Conservation (phyloP, 257 asterid genomes). For the Solanum etuberosum region DNA sequence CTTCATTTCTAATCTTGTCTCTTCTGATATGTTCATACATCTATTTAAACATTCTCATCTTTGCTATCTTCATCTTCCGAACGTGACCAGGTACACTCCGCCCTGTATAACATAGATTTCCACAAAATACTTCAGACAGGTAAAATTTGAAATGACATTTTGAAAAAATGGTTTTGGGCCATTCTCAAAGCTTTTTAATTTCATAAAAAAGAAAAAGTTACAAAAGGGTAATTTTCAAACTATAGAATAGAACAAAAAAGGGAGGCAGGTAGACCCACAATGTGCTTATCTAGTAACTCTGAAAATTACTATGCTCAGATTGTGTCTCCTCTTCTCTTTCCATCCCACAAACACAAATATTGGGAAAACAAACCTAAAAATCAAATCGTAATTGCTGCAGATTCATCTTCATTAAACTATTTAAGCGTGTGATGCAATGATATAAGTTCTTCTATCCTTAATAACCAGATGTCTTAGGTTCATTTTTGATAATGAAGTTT, state of each 20-base stretch:
- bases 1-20: background rate
- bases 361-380: background rate
- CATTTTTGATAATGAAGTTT: no score
- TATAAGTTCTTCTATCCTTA: no score
- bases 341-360: background rate
- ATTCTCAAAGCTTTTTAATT: background rate
- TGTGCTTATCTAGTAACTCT: background rate
- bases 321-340: background rate
- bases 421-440: no score
- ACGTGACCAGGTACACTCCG: background rate
- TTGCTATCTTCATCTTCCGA: accelerated
- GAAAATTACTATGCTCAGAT: conserved; percentile 2
- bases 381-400: background rate
- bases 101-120: background rate
- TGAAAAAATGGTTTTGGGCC: background rate
- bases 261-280: conserved; percentile 8
- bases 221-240: background rate
- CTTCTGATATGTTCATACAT: background rate
- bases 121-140: background rate
- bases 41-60: accelerated
- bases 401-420: background rate
- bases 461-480: no score
- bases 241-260: background rate
- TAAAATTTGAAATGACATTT: background rate
- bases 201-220: background rate